A percentile compares a stretch with the other conserved stretches of the same genome.
Conservation (phyloP, 73 alveolate species). For the Paramecium primaurelia region DNA sequence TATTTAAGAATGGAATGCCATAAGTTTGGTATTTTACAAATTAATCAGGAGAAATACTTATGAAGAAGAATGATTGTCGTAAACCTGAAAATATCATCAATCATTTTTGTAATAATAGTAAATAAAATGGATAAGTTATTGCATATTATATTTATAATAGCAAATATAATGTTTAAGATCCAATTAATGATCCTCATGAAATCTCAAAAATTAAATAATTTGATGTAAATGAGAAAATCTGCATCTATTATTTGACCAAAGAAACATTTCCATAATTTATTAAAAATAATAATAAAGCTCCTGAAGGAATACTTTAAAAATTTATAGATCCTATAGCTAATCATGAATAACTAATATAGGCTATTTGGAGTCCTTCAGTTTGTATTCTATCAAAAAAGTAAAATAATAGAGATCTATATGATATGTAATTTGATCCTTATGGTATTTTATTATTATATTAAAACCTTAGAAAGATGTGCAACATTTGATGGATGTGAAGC, state of each 20-base stretch:
- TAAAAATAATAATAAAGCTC: constrained; percentile 4
- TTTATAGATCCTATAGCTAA: constrained; percentile 49
- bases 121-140: background rate
- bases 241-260: constrained; percentile 40
- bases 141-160: constrained; percentile 10
- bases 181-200: background rate
- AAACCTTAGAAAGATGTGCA: constrained; percentile 4
- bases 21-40: constrained; percentile 56
- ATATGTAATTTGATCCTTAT: constrained; percentile 57
- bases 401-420: constrained; percentile 45
- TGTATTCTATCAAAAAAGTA: constrained; percentile 47
- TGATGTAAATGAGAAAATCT: constrained; percentile 39
- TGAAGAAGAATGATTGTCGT: constrained; percentile 40
- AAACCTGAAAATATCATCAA: background rate
- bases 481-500: constrained; percentile 61
- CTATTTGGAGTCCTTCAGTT: constrained; percentile 60
- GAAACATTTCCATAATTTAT: constrained; percentile 30
- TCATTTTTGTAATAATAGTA: background rate
- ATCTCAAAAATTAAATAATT: background rate
- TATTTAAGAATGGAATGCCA: constrained; percentile 27
- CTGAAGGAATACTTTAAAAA: constrained; percentile 41
- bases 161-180: background rate
- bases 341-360: constrained; percentile 23
- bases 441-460: background rate
- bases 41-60: constrained; percentile 46